Base-by-base conservation (phyloP, 345 rosid species). In the Lepidium sativum region DNA sequence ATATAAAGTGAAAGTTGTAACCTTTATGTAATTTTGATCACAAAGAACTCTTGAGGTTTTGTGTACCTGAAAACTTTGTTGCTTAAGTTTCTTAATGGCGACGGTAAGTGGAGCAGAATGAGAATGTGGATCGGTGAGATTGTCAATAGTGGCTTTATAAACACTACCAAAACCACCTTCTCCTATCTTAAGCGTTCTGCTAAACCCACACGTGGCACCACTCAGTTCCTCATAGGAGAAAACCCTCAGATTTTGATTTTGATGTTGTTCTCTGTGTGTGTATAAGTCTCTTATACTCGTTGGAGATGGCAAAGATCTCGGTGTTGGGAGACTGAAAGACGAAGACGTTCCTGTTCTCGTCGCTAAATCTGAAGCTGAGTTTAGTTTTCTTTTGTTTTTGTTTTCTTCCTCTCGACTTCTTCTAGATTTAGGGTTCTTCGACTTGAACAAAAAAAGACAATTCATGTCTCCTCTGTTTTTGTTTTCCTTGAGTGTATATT, bases 81-180 rank as follows among this genome's bases (percentile, higher is more conserved):
- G 80, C 74, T 88, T 94, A 65, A 94, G 99, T 81, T 67, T 94
- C 76, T 94, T 94, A 10, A 94, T 80, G 74, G 97, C 99, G 51
- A 94, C 96, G 33, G 53, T 67, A 74, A 62, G 40, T 54, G 63
- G 63, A 4, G 15, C 0, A 11, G 75, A 23, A 37, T 80, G 73
- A 44, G 75, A 74, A 31, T 80, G 81, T 41, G 29, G 67, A 9
- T 74, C 80, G 48, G 43, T 35, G 4, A 20, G 55, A 40, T 88
- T 81, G 39, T 9, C 25, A 60, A 94, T 54, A 3, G 82, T 77
- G 47, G 97, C 97, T 63, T 82, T 84, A 52, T 87, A 94, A n/a
- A 94, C 97, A 64, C 85, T 79, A 68, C 99, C 99, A 84, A 94
- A 94, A 12, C 97, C 99, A 50, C 99, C 99, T 80, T 94, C 89